Evolutionary conservation across 306 rosid species (phyloP), one percentile per base, ranked within the genome.

Genomic region (Vigna trinervia): DNA sequence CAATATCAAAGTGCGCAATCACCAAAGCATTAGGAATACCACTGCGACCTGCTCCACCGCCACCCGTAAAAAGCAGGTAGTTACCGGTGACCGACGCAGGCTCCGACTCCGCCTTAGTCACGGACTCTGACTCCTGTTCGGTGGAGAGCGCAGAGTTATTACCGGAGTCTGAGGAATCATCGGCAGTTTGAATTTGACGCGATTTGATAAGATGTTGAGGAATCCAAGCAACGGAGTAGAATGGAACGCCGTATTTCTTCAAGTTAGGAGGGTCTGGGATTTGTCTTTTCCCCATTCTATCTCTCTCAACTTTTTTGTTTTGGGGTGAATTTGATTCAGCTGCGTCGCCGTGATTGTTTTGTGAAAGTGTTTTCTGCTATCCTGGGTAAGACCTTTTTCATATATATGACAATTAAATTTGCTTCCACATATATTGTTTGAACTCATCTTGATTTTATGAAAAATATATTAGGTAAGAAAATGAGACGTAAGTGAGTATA

Each of bases 41-140:
- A 66, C 93, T 95, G 67, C 82, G 80, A 28, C 99, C 96, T 76
- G 85, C 94, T 51, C 97, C 98, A 20, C 97, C 98, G 4, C 98
- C 98, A 13, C 98, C 98, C 17, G 97, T 83, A 48, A 90, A 73
- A 1, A 89, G 91, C 1, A 89, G 68, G 77, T 84, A 84, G 64
- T 36, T 80, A n/a, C 80, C 83, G 51, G 32, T 52, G 26, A 78
- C 28, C 0, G 59, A 76, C 12, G 43, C 15, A 13, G 62, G 6
- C 7, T 22, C 62, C 15, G 32, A 5, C 14, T 20, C 62, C 13
- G 34, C 28, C 28, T 50, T 15, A 10, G 54, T 5, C 20, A 3
- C 5, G 6, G 53, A 1, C 28, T 53, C 66, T 14, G 68, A 9
- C 68, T 61, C 28, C 14, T 28, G 5, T 11, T 38, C 32, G 15